Conservation (phyloP, 352 stramenopile genomes). For the Phytophthora pini region DNA sequence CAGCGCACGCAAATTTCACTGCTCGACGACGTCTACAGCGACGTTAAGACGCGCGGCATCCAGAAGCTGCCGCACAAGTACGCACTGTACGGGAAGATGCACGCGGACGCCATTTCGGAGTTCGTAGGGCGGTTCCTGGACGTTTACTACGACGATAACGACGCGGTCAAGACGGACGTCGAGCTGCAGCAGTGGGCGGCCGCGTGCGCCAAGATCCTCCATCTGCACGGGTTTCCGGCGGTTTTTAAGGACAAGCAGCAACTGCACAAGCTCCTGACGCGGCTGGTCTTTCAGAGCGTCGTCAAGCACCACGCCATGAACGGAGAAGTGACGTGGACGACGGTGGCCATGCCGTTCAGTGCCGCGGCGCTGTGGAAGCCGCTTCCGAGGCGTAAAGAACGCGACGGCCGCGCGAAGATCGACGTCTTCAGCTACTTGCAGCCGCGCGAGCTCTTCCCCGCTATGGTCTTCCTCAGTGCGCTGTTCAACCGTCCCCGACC, state of each 20-base stretch:
- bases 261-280: constrained; percentile 34
- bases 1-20: constrained; percentile 30
- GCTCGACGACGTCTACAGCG: constrained; percentile 31
- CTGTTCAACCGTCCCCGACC: constrained; percentile 44
- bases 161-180: constrained; percentile 32
- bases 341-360: constrained; percentile 47
- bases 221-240: constrained; percentile 43
- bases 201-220: constrained; percentile 27
- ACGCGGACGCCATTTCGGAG: constrained; percentile 32
- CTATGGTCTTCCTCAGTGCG: constrained; percentile 34
- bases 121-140: constrained; percentile 36
- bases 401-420: constrained; percentile 28
- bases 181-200: constrained; percentile 50
- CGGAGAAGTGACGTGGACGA: constrained; percentile 52
- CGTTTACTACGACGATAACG: constrained; percentile 42
- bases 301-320: constrained; percentile 69
- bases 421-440: constrained; percentile 42
- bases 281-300: constrained; percentile 48
- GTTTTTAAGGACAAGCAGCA: constrained; percentile 5
- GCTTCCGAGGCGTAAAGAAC: constrained; percentile 40
- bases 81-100: constrained; percentile 39
- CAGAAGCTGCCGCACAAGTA: constrained; percentile 47
- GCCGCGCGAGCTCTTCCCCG: constrained; percentile 25
- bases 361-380: constrained; percentile 50
- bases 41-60: constrained; percentile 33